Percentiles rank a stretch among this genome's conserved stretches.
phyloP scores from a whole-genome alignment of 2,329 filamentous ascomycete species.

The Calcarisporium arbuscula region DNA sequence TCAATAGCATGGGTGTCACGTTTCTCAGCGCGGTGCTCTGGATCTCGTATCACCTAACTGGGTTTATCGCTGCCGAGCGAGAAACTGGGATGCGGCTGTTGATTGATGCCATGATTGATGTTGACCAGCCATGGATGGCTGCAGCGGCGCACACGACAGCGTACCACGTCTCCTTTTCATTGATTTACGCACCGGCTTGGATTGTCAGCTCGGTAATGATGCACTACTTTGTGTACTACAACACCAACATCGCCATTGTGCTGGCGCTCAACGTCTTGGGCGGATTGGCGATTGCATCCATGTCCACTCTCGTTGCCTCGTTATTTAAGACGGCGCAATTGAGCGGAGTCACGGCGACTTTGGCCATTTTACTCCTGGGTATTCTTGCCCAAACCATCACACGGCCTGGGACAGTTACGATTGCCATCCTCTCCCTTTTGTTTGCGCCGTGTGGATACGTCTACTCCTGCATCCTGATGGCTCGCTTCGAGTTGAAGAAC shows the following conservation, averaged over 20 bases:
- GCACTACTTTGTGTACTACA: slow-evolving; percentile 54
- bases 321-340: slow-evolving; percentile 86
- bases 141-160: slow-evolving; percentile 73
- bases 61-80: slow-evolving; percentile 77
- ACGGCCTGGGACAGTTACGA: slow-evolving; percentile 53
- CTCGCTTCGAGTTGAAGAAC: slow-evolving; percentile 64
- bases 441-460: slow-evolving; percentile 88
- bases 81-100: slow-evolving; percentile 84
- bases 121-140: slow-evolving; percentile 65
- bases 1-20: slow-evolving; percentile 69
- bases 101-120: slow-evolving; percentile 87
- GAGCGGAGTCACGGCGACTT: slow-evolving; percentile 72
- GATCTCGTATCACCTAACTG: slow-evolving; percentile 80
- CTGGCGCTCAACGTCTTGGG: slow-evolving; percentile 68
- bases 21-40: slow-evolving; percentile 77
- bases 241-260: slow-evolving; percentile 58
- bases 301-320: slow-evolving; percentile 72
- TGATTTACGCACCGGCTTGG: slow-evolving; percentile 80
- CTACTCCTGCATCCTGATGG: slow-evolving; percentile 69
- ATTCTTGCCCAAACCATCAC: slow-evolving; percentile 74
- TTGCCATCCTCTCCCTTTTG: slow-evolving; percentile 64
- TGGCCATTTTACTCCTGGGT: slow-evolving; percentile 67
- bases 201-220: slow-evolving; percentile 66
- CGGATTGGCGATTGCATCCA: slow-evolving; percentile 72
- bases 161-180: slow-evolving; percentile 72